These are phyloP conservation scores for Trichoderma simmonsii DNA, from an alignment of 2,329 filamentous ascomycete species.

Conservation along the genomic window DNA sequence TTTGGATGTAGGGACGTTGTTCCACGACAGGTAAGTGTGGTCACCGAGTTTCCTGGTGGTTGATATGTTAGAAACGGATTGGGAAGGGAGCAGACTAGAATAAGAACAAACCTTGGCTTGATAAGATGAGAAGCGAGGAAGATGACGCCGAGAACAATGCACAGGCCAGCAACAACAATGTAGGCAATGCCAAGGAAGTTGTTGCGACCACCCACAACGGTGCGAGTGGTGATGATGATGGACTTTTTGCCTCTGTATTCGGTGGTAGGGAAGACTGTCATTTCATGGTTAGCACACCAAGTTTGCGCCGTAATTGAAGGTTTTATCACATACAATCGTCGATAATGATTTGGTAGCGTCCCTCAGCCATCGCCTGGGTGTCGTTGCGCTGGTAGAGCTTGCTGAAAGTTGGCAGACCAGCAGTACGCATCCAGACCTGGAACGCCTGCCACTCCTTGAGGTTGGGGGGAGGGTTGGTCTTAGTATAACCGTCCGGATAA, in stretches of 20 bases:
- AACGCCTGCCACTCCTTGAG: constrained; percentile 77
- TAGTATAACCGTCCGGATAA: constrained; percentile 69
- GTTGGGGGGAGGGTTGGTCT: constrained; percentile 63
- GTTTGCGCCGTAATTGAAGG: neutral
- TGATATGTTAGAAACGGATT: neutral
- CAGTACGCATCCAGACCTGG: constrained; percentile 98
- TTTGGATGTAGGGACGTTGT: constrained; percentile 55
- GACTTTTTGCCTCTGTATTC: constrained; percentile 85
- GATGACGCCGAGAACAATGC: constrained; percentile 79
- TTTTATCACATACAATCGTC: constrained; percentile 63
- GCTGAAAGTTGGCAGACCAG: constrained; percentile 89
- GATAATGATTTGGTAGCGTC: constrained; percentile 74
- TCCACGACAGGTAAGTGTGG: constrained; percentile 97
- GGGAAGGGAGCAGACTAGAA: neutral
- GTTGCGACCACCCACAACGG: constrained; percentile 92
- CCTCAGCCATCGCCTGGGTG: constrained; percentile 59
- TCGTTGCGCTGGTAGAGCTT: constrained; percentile 89
- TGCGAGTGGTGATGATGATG: constrained; percentile 82
- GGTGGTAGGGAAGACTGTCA: constrained; percentile 72
- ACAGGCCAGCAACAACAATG: constrained; percentile 88
- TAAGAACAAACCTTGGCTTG: constrained; percentile 69
- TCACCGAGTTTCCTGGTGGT: constrained; percentile 82
- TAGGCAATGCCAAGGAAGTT: constrained; percentile 96
- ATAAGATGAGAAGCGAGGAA: constrained; percentile 91
- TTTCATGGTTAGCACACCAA: constrained; percentile 11